Evolutionary conservation across 228 moss, liverwort and hornwort species (phyloP), one percentile per base, ranked within the genome.

Genomic region (Sphagnum fallax): DNA sequence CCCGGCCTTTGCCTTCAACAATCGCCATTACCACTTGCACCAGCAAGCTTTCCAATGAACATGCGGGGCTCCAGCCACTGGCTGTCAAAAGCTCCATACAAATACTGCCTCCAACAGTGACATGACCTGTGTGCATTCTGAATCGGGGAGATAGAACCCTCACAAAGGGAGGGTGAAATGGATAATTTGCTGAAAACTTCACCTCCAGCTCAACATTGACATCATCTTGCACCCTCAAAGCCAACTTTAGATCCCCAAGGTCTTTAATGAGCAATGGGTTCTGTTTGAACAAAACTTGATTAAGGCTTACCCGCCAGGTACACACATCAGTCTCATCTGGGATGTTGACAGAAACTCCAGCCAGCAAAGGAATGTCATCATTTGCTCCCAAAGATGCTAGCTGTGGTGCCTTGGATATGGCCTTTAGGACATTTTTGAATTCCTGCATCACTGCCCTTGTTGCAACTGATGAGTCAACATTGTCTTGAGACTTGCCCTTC

Each of bases 51-150:
- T 92, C 89, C 49, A 92, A 87, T 48, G 85, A 85, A 74, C 87
- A 89, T 0, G 89, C 86, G 1, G 92, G 92, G 65, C 84, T 81
- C 91, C 91, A 91, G 0, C 91, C 92, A 64, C 87, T 85, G 6
- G 78, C 75, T 0, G 92, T 92, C n/a, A 92, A 86, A 0, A 92
- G 83, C 80, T 92, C 92, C 92, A 92, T 92, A 70, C 92, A 92
- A 60, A 92, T 92, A 70, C 92, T 92, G 62, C 92, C 92, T 6
- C 92, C 92, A 16, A 87, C 51, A 0, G 92, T 92, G 5, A 92
- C 87, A 6, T 92, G 92, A 0, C 92, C 89, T 0, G 92, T 80
- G 66, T 80, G 89, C 68, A 82, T 77, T 47, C 55, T 61, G 67
- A 92, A 92, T 47, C 72, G 73, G 1, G 92, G 92, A 6, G 85